phyloP scores from a whole-genome alignment of 305 asterid genomes.

The Solanum chacoense region DNA sequence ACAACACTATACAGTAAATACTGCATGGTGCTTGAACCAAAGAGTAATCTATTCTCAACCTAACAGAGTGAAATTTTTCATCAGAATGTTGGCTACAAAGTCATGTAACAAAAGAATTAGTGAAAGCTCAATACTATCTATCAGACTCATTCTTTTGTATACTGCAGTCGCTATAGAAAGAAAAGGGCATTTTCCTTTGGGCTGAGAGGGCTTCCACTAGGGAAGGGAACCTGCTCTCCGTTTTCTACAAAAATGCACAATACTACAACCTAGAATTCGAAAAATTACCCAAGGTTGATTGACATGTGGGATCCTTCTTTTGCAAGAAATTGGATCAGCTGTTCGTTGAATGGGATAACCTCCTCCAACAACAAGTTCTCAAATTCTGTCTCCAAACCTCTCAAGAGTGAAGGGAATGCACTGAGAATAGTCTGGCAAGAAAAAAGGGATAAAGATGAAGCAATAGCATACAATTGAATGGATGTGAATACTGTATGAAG shows the following conservation, averaged over 20 bases:
- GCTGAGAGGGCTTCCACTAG: not conserved
- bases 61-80: not conserved
- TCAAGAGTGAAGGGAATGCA: constrained; percentile 64
- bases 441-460: not conserved
- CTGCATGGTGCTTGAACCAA: not conserved
- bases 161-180: not conserved
- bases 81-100: not conserved
- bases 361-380: constrained; percentile 37
- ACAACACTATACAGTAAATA: not conserved
- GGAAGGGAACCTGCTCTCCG: not conserved
- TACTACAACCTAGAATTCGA: not conserved
- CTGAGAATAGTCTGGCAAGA: constrained; percentile 47
- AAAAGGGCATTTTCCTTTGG: not conserved
- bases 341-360: constrained; percentile 54
- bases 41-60: not conserved
- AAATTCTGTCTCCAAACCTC: constrained; percentile 60
- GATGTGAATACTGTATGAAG: not conserved
- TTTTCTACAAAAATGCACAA: not conserved
- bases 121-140: not conserved
- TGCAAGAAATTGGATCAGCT: constrained; percentile 57
- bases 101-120: not conserved
- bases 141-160: not conserved
- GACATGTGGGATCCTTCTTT: constrained; percentile 44
- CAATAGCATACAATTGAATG: not conserved
- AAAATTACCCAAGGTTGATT: constrained; percentile 50